Evolutionary conservation across 176 grass and related monocot species (phyloP).

Genomic region (Rhynchospora breviuscula): DNA sequence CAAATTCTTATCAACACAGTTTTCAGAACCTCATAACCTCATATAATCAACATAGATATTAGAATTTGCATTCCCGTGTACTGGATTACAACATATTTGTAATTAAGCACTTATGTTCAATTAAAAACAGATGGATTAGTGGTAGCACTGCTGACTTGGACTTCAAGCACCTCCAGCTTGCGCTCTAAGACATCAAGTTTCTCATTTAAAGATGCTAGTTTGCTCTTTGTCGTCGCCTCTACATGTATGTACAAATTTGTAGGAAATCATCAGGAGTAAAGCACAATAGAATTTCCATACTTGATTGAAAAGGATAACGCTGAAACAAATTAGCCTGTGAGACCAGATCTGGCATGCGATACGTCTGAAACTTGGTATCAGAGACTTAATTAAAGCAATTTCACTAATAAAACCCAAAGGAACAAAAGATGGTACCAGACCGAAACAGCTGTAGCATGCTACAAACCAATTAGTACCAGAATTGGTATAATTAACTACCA

Average conservation of each 20-base stretch:
- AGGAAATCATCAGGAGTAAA: not conserved
- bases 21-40: not conserved
- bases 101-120: conserved; percentile 19
- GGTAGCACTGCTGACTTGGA: conserved; percentile 91
- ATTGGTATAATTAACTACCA: not conserved
- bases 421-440: not conserved
- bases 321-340: not conserved
- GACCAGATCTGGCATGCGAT: not conserved
- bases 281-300: not conserved
- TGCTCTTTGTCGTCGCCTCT: conserved; percentile 97
- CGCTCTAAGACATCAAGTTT: conserved; percentile 86
- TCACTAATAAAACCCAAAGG: not conserved
- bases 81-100: not conserved
- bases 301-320: not conserved
- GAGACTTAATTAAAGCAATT: not conserved
- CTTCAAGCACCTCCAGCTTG: conserved; percentile 82
- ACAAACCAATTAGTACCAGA: not conserved
- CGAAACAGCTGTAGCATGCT: not conserved
- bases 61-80: not conserved
- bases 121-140: conserved; percentile 91
- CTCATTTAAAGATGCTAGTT: conserved; percentile 72
- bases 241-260: not conserved
- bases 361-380: not conserved
- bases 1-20: not conserved
- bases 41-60: not conserved